Conservation (phyloP, 257 asterid genomes). For the Solanum chmielewskii region DNA sequence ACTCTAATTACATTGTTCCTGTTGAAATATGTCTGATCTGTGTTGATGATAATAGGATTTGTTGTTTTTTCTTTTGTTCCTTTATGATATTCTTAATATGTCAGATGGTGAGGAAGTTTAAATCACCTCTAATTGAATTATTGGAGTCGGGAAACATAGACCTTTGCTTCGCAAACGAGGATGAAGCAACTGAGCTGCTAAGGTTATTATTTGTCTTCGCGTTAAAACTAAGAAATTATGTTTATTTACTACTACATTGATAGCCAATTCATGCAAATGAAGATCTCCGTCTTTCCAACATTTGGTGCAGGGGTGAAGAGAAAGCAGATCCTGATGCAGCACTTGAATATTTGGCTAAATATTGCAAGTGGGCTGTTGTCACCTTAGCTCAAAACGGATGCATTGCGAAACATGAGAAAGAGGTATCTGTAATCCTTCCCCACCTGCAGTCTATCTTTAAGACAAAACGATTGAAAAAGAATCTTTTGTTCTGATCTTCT, state of each 20-base stretch:
- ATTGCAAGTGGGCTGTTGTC: constrained; percentile 92
- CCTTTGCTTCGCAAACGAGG: constrained; percentile 97
- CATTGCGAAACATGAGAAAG: constrained; percentile 75
- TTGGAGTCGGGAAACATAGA: constrained; percentile 81
- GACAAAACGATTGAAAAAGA: not conserved
- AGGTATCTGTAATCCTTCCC: constrained; percentile 26
- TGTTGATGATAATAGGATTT: too few relatives aligned
- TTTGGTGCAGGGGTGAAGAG: constrained; percentile 38
- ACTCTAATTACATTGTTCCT: not conserved
- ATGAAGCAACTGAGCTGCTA: constrained; percentile 79
- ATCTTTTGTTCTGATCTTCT: not conserved
- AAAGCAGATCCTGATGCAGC: constrained; percentile 52
- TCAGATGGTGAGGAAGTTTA: constrained; percentile 91
- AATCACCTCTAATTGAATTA: constrained; percentile 55
- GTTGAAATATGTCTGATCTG: not conserved
- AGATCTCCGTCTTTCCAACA: not conserved
- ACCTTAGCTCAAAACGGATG: constrained; percentile 85
- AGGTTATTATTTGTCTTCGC: constrained; percentile 32
- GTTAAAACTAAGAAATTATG: not conserved
- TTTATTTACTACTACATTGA: not conserved
- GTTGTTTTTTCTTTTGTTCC: not conserved
- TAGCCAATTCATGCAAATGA: not conserved
- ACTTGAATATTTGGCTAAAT: constrained; percentile 57
- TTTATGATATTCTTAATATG: not conserved
- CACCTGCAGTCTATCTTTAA: not conserved